Conservation (phyloP, 2,329 filamentous ascomycete species). For the Neonectria magnoliae region DNA sequence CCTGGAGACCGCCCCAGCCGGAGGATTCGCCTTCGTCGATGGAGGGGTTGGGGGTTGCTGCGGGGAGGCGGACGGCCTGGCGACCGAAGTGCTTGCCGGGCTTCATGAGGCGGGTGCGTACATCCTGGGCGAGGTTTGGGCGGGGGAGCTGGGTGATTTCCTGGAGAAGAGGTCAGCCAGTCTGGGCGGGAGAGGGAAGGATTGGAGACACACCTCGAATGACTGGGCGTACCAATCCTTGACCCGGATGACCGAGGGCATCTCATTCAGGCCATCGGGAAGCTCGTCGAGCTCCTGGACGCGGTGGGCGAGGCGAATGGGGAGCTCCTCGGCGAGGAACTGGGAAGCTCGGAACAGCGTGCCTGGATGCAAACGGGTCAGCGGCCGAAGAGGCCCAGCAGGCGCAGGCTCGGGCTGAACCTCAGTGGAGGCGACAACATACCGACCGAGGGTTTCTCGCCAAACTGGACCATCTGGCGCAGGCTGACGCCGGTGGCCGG, state of each 20-base stretch:
- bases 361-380: slow-evolving; percentile 60
- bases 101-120: slow-evolving; percentile 81
- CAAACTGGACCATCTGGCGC: slow-evolving; percentile 99
- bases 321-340: slow-evolving; percentile 97
- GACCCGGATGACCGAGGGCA: slow-evolving; percentile 95
- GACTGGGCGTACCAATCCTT: slow-evolving; percentile 99
- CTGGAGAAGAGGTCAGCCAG: slow-evolving; percentile 55
- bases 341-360: slow-evolving; percentile 97
- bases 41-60: slow-evolving; percentile 90
- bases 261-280: slow-evolving; percentile 95
- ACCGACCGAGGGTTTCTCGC: slow-evolving; percentile 92
- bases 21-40: slow-evolving; percentile 84
- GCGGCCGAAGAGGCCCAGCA: slow-evolving; percentile 75
- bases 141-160: slow-evolving; percentile 90
- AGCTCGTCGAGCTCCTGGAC: slow-evolving; percentile 93
- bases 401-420: slow-evolving; percentile 67
- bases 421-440: slow-evolving; percentile 89
- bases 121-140: slow-evolving; percentile 78
- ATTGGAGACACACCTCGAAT: slow-evolving; percentile 77
- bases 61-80: slow-evolving; percentile 74
- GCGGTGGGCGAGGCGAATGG: slow-evolving; percentile 94
- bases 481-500: slow-evolving; percentile 96
- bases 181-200: background rate
- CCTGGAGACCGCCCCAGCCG: slow-evolving; percentile 61
- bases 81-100: slow-evolving; percentile 67